A percentile compares a stretch with the other conserved stretches of the same genome.
These are phyloP conservation scores for Fusarium marasasianum DNA, from an alignment of 2,329 filamentous ascomycete species.

Conservation along the genomic window DNA sequence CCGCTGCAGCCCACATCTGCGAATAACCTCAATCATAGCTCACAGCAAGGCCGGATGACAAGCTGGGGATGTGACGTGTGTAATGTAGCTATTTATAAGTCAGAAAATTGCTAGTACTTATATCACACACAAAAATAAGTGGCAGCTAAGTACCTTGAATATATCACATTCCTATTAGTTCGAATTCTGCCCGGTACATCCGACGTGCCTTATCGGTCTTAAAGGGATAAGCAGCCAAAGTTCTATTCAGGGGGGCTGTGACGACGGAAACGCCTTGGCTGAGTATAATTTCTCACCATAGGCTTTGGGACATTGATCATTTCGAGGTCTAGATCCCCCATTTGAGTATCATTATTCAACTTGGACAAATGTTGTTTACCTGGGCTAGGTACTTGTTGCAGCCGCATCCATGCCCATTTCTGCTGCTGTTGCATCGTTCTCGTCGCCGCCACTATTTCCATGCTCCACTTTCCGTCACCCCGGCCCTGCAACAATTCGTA, in stretches of 20 bases:
- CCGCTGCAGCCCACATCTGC: no score
- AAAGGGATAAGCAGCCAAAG: constrained; percentile 26
- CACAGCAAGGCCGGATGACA: no score
- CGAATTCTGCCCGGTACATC: no score
- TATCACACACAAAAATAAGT: no score
- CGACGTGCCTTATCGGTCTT: no score
- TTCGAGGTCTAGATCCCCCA: neutral
- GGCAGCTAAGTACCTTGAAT: no score
- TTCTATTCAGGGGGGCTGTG: constrained; percentile 13
- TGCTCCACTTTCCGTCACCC: constrained; percentile 28
- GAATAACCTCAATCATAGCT: no score
- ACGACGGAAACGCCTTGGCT: constrained; percentile 25
- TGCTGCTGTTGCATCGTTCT: constrained; percentile 1
- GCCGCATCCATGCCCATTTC: neutral
- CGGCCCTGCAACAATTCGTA: neutral
- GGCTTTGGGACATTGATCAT: neutral
- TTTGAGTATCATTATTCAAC: neutral
- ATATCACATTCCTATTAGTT: no score
- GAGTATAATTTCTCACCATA: neutral
- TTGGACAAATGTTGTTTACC: neutral
- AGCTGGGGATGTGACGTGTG: no score
- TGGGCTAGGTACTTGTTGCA: neutral
- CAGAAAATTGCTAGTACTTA: no score
- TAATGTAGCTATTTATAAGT: no score
- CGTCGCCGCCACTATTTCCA: constrained; percentile 21